Evolutionary conservation across 768 basidiomycete species (phyloP).

Genomic region (Termitomyces bulborhizus): DNA sequence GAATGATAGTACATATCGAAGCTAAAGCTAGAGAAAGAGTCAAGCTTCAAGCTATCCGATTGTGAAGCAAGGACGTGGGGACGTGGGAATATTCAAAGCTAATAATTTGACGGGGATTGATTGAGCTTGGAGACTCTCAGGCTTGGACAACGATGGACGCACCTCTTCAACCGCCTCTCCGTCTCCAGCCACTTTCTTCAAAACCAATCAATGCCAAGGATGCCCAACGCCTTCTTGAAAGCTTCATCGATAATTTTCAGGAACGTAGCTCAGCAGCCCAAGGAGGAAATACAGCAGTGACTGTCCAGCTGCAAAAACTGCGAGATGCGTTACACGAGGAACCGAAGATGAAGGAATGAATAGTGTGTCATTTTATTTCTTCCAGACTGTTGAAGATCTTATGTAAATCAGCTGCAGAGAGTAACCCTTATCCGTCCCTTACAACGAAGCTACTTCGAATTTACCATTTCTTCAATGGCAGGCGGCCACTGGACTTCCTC

Average conservation of each 20-base stretch:
- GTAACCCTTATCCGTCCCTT: background rate
- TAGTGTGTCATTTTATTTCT: background rate
- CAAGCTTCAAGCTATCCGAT: too few species aligned
- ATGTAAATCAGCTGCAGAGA: background rate
- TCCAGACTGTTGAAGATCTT: background rate
- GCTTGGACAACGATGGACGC: conserved; percentile 35
- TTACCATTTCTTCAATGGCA: background rate
- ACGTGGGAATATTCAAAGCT: too few species aligned
- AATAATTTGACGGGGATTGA: too few species aligned
- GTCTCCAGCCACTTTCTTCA: conserved; percentile 32
- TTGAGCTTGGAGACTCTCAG: too few species aligned
- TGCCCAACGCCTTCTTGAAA: conserved; percentile 33
- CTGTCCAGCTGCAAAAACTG: conserved; percentile 55
- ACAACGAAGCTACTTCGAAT: background rate
- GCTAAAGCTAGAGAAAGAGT: too few species aligned
- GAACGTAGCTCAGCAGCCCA: conserved; percentile 38
- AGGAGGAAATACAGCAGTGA: conserved; percentile 49
- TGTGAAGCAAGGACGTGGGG: too few species aligned
- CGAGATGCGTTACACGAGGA: conserved; percentile 47
- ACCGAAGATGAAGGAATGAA: conserved; percentile 23
- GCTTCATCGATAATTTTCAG: conserved; percentile 45
- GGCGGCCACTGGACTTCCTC: background rate
- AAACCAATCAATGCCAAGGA: conserved; percentile 32
- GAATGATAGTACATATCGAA: too few species aligned
- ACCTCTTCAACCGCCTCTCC: conserved; percentile 39